Conservation (phyloP, 257 asterid species). For the Haberlea rhodopensis region DNA sequence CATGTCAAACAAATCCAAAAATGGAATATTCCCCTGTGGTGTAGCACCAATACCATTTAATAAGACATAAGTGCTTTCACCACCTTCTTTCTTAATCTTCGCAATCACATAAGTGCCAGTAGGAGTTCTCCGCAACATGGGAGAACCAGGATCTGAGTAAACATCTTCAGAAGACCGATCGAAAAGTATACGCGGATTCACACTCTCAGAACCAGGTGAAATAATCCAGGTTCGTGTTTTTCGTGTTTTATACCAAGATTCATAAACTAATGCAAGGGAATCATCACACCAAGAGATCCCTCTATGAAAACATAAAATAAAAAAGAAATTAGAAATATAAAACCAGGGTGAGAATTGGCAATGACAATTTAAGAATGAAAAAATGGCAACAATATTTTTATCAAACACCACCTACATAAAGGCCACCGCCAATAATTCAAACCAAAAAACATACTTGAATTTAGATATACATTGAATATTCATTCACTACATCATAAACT, state of each 20-base stretch:
- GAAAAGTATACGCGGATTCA: conserved; percentile 69
- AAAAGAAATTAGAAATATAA: conserved; percentile 25
- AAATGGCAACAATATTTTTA: too few relatives aligned
- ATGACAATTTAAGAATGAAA: too few relatives aligned
- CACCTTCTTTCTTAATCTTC: conserved; percentile 69
- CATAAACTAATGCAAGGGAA: conserved; percentile 86
- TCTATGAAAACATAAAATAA: conserved; percentile 36
- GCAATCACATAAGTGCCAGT: conserved; percentile 89
- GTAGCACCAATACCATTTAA: conserved; percentile 94
- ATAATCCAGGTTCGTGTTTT: conserved; percentile 70
- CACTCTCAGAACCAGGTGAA: conserved; percentile 67
- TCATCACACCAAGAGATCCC: conserved; percentile 97
- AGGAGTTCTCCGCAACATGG: conserved; percentile 82
- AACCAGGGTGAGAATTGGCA: background rate
- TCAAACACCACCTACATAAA: too few relatives aligned
- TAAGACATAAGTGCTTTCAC: conserved; percentile 53
- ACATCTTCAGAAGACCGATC: conserved; percentile 99
- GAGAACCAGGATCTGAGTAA: conserved; percentile 98
- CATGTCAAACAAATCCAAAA: conserved; percentile 92
- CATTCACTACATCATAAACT: too few relatives aligned
- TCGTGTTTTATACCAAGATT: conserved; percentile 94
- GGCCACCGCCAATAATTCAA: too few relatives aligned
- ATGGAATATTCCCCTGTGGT: conserved; percentile 86
- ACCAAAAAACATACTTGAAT: too few relatives aligned
- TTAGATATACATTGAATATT: too few relatives aligned